Evolutionary conservation across 1,284 basidiomycete species (phyloP), one percentile per base, ranked within the genome.

Genomic region (Singerocomus rubriflavus): DNA sequence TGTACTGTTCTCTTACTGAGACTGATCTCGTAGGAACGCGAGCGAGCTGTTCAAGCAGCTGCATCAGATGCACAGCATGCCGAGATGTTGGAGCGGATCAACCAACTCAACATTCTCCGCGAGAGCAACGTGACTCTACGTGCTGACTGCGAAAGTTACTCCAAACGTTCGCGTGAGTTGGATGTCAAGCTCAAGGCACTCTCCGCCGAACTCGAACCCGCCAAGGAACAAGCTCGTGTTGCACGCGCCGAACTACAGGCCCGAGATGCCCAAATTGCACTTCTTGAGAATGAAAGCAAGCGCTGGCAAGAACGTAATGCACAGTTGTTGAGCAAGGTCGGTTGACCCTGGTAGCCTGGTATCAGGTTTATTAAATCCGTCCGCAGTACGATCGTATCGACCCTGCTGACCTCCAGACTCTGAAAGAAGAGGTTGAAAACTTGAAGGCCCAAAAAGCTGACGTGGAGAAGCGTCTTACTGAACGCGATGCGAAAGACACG

Each of bases 111-210:
- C 54, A 80, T 94, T 48, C 76, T 95, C 7, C 83, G 92, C 38
- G 93, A 96, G 71, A 93, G 89, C 71, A 94, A 95, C 60, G 81
- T 84, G 1, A 93, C 90, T 2, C 76, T 96, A 2, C 82, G 91
- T 44, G 77, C 87, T 32, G 91, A 93, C 51, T 82, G 79, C 52
- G 88, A 91, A 55, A 73, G 71, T 16, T 76, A 88, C 53, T 70
- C 79, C 6, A 87, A 85, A 62, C 84, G 82, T 41, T 75, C 83
- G 10, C 75, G 79, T 41, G 80, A 82, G 35, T 73, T 92, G 44
- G 88, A 91, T 50, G 60, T 66, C 14, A 82, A 82, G 58, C 73
- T 94, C 8, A 79, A 81, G 54, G 63, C 77, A 34, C 67, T 87
- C 3, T 75, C 78, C 13, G 63, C 73, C 6, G 82, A 93, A 63